Base-by-base conservation (phyloP, 805 yeast genomes). In the Wickerhamiella occidentalis region DNA sequence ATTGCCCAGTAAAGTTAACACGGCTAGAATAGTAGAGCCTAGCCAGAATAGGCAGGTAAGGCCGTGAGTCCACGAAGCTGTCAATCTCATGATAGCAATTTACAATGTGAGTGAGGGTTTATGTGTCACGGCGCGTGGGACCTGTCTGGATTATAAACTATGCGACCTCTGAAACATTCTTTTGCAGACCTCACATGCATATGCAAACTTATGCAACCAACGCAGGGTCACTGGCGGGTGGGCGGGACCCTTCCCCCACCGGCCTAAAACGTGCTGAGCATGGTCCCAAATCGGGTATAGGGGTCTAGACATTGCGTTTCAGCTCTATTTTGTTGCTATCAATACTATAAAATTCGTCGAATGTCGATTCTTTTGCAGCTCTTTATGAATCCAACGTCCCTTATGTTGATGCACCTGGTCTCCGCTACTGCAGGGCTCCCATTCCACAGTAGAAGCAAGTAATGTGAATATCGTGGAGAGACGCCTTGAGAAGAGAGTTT, bases 31-130 rank as follows among this genome's bases (percentile, higher is more conserved):
- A 19, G 29, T 37, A 19, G 48, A 25, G 2, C 30, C 43, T 13
- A 37, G 13, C 29, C 40, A 45, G 37, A 45, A 45, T 7, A 45
- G 23, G 15, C 40, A 36, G 3, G 37, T 42, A 3, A 42, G 15
- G 22, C 23, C 38, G 42, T 28, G 25, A 22, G 28, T 23, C 41
- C 41, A 37, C 25, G 44, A 40, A 4, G 30, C 30, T 11, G 29
- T 15, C 44, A 25, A 15, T 23, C n/a, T 40, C 44, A 40, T 40
- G 9, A n/a, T 40, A 12, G n/a, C 19, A 3, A 11, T 13, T n/a
- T n/a, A n/a, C n/a, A n/a, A n/a, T n/a, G n/a, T n/a, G n/a, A n/a
- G n/a, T n/a, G n/a, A n/a, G n/a, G n/a, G 38, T 33, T 3, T n/a
- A n/a, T n/a, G 19, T n/a, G 19, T 15, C 35, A 12, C 6, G 15